phyloP scores from a whole-genome alignment of 164 flowering plant genomes.

The Litsea cubeba region DNA sequence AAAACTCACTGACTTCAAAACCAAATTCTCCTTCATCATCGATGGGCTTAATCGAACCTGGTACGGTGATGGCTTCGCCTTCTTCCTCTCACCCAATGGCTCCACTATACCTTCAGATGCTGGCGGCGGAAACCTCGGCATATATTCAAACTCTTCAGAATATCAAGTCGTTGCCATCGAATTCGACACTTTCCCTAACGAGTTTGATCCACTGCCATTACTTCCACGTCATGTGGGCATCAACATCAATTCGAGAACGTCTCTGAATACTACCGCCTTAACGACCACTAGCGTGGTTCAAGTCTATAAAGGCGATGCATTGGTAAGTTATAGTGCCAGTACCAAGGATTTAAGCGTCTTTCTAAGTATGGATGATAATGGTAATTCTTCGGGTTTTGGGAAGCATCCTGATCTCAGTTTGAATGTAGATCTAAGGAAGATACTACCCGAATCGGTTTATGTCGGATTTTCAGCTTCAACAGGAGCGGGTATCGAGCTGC shows the following conservation, averaged over 20 bases:
- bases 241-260: too few species aligned
- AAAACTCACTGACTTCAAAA: constrained; percentile 8
- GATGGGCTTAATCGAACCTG: not conserved
- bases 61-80: constrained; percentile 44
- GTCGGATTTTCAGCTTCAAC: constrained; percentile 28
- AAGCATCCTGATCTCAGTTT: constrained; percentile 8
- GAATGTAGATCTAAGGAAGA: constrained; percentile 15
- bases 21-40: constrained; percentile 25
- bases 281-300: accelerated
- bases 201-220: accelerated
- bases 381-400: not conserved
- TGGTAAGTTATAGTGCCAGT: constrained; percentile 32
- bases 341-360: constrained; percentile 15
- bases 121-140: constrained; percentile 21
- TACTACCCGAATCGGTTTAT: constrained; percentile 23
- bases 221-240: too few species aligned
- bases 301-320: constrained; percentile 9
- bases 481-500: constrained; percentile 15
- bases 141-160: constrained; percentile 5
- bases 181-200: too few species aligned
- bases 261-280: too few species aligned
- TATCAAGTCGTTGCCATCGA: constrained; percentile 7
- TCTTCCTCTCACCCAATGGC: constrained; percentile 39
- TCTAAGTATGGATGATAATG: constrained; percentile 3
- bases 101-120: constrained; percentile 14